These are phyloP conservation scores for Candida ovalis DNA, from an alignment of 805 yeast species.

Conservation along the genomic window DNA sequence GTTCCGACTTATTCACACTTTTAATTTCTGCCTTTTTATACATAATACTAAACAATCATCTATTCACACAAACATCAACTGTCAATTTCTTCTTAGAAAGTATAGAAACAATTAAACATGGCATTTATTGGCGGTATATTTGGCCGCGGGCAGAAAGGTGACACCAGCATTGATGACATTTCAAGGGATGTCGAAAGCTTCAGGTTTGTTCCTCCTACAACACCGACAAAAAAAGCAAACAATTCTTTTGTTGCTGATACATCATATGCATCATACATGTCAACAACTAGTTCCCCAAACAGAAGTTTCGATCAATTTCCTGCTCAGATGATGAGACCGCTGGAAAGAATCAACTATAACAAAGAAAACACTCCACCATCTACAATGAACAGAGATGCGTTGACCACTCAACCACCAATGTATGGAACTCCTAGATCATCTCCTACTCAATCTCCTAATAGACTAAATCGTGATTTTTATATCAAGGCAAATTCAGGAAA, in stretches of 20 bases:
- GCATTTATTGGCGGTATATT: constrained; percentile 30
- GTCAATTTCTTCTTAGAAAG: not conserved
- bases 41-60: too few species aligned
- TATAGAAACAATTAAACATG: constrained; percentile 11
- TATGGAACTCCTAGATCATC: constrained; percentile 23
- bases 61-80: too few species aligned
- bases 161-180: constrained; percentile 29
- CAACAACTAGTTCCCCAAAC: constrained; percentile 29
- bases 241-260: constrained; percentile 16
- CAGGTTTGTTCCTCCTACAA: constrained; percentile 27
- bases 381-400: constrained; percentile 23
- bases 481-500: constrained; percentile 64
- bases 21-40: too few species aligned
- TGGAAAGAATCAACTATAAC: constrained; percentile 35
- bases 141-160: constrained; percentile 25
- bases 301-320: constrained; percentile 25
- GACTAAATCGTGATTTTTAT: constrained; percentile 43
- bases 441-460: constrained; percentile 19
- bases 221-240: constrained; percentile 18
- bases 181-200: constrained; percentile 33
- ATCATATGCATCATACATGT: constrained; percentile 25
- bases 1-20: too few species aligned
- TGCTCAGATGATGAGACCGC: constrained; percentile 18
- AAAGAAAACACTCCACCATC: constrained; percentile 38
- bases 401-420: constrained; percentile 16